phyloP scores from a whole-genome alignment of 2,329 filamentous ascomycete species.

The Tricladium varicosporioides region DNA sequence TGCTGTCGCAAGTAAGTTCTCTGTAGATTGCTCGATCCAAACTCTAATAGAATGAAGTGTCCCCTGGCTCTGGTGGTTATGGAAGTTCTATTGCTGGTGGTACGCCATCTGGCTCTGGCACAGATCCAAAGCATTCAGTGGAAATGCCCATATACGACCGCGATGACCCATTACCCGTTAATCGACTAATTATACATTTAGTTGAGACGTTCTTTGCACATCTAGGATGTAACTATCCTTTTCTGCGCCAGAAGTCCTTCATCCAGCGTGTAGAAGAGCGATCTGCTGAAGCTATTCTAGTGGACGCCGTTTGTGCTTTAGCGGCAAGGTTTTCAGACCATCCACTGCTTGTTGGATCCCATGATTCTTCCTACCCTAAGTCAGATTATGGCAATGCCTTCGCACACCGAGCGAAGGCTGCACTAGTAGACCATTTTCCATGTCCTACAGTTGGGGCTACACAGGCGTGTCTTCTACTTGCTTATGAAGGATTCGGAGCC shows the following conservation, averaged over 20 bases:
- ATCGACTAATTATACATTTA: constrained; percentile 72
- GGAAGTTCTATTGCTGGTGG: constrained; percentile 21
- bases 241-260: constrained; percentile 71
- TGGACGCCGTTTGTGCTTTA: constrained; percentile 81
- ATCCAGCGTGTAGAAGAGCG: constrained; percentile 77
- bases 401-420: constrained; percentile 78
- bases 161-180: constrained; percentile 67
- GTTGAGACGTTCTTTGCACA: constrained; percentile 79
- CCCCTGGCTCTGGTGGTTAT: constrained; percentile 26
- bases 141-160: constrained; percentile 73
- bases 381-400: constrained; percentile 76
- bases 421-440: constrained; percentile 77
- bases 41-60: constrained; percentile 20
- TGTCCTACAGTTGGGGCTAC: constrained; percentile 82
- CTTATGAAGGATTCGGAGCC: constrained; percentile 85
- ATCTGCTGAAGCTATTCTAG: constrained; percentile 76
- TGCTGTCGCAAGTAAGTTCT: constrained; percentile 21
- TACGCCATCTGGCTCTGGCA: constrained; percentile 23
- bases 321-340: constrained; percentile 76
- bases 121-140: constrained; percentile 22
- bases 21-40: not conserved
- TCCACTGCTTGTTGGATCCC: constrained; percentile 49
- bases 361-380: constrained; percentile 47
- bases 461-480: constrained; percentile 78
- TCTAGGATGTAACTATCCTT: constrained; percentile 83